Evolutionary conservation across 2,329 filamentous ascomycete species (phyloP).

Genomic region (Fusarium proliferatum): DNA sequence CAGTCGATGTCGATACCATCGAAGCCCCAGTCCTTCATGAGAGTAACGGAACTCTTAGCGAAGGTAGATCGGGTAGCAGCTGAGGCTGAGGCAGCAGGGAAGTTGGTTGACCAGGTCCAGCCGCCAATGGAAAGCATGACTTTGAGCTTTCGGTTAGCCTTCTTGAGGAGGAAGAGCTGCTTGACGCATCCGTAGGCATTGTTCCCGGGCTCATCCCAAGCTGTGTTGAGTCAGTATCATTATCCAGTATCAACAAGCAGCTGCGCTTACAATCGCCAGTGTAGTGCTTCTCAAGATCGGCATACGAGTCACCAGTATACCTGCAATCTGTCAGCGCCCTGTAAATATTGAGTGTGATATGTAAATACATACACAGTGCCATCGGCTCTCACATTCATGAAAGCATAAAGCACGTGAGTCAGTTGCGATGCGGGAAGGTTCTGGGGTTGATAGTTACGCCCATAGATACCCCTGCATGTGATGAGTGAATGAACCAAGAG

Average conservation of each 20-base stretch:
- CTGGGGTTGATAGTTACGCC: conserved; percentile 75
- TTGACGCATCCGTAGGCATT: conserved; percentile 84
- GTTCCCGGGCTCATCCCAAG: conserved; percentile 65
- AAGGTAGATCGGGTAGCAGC: conserved; percentile 69
- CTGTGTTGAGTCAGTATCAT: neutral
- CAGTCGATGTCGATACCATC: conserved; percentile 59
- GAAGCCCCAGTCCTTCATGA: conserved; percentile 77
- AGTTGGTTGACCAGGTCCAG: conserved; percentile 83
- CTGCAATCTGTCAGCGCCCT: neutral
- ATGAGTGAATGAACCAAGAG: neutral
- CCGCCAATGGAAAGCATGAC: conserved; percentile 82
- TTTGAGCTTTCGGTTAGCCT: conserved; percentile 79
- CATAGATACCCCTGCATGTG: conserved; percentile 73
- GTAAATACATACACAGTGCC: conserved; percentile 72
- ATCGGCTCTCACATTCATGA: conserved; percentile 77
- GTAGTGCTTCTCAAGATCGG: conserved; percentile 37
- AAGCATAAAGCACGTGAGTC: conserved; percentile 82
- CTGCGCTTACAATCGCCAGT: conserved; percentile 26
- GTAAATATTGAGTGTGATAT: neutral
- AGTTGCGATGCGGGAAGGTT: conserved; percentile 75
- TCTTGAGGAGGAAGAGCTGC: conserved; percentile 80
- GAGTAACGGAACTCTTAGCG: conserved; percentile 72
- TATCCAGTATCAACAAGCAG: rapidly evolving
- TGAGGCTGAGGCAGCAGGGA: conserved; percentile 73
- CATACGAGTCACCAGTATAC: conserved; percentile 29